These are phyloP conservation scores for Orbilia javanica DNA, from an alignment of 2,329 filamentous ascomycete genomes.

Conservation along the genomic window DNA sequence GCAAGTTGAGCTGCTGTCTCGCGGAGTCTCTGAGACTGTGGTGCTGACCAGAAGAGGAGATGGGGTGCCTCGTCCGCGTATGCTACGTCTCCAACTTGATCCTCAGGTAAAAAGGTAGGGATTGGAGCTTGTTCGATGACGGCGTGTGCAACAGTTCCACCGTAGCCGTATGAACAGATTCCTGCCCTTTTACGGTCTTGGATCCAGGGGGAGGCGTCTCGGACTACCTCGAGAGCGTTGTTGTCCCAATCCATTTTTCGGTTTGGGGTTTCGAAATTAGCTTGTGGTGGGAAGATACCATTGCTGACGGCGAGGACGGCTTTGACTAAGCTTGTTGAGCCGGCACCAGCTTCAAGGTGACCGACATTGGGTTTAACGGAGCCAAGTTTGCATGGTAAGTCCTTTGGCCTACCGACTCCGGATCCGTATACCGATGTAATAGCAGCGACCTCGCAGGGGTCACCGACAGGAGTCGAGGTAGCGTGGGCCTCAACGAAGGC, in stretches of 20 bases:
- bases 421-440: constrained; percentile 66
- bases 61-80: background rate
- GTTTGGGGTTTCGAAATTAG: constrained; percentile 61
- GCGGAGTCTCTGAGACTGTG: constrained; percentile 19
- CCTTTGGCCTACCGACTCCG: constrained; percentile 10
- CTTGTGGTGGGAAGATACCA: constrained; percentile 64
- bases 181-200: constrained; percentile 61
- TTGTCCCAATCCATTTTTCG: constrained; percentile 52
- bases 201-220: constrained; percentile 35
- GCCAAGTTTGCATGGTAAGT: constrained; percentile 63
- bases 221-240: constrained; percentile 50
- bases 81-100: background rate
- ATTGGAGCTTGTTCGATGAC: constrained; percentile 64
- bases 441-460: constrained; percentile 71
- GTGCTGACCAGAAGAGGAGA: constrained; percentile 62
- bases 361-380: constrained; percentile 71
- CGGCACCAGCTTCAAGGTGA: constrained; percentile 70
- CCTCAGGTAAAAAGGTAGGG: background rate
- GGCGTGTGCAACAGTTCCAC: constrained; percentile 67
- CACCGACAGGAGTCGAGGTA: constrained; percentile 71
- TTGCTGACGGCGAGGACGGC: constrained; percentile 70
- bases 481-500: constrained; percentile 70
- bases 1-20: constrained; percentile 22
- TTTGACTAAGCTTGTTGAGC: constrained; percentile 71
- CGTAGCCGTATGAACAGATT: constrained; percentile 68